These are phyloP conservation scores for Candida multigemmis DNA, from an alignment of 805 yeast species.

Conservation along the genomic window DNA sequence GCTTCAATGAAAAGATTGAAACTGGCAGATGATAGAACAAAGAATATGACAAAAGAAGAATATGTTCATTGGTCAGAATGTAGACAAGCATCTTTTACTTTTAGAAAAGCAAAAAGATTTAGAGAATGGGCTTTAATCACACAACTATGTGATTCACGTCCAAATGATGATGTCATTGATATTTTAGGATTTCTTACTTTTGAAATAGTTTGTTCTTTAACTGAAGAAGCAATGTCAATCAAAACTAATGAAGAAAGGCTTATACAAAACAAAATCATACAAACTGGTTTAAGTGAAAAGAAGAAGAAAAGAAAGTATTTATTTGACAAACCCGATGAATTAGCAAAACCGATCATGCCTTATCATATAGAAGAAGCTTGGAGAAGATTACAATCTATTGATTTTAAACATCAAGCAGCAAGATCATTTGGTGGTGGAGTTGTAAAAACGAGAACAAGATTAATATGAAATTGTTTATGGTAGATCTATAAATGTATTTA, in stretches of 20 bases:
- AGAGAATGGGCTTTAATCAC: conserved; percentile 93
- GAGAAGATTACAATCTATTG: conserved; percentile 59
- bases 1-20: conserved; percentile 85
- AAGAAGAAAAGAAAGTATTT: conserved; percentile 40
- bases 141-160: conserved; percentile 77
- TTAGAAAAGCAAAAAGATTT: conserved; percentile 87
- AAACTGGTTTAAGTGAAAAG: conserved; percentile 12
- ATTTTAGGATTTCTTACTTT: conserved; percentile 91
- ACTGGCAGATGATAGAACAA: conserved; percentile 90
- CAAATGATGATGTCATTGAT: conserved; percentile 94
- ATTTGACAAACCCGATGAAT: conserved; percentile 85
- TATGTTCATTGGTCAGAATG: conserved; percentile 99
- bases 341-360: conserved; percentile 67
- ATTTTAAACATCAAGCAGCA: conserved; percentile 51
- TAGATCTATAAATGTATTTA: background rate
- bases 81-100: conserved; percentile 94
- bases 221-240: conserved; percentile 83
- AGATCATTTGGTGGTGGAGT: conserved; percentile 69
- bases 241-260: conserved; percentile 59
- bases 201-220: conserved; percentile 90
- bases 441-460: conserved; percentile 40
- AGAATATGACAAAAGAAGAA: conserved; percentile 90
- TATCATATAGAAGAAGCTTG: conserved; percentile 85
- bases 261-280: conserved; percentile 22
- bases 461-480: conserved; percentile 24